Evolutionary conservation across 768 basidiomycete species (phyloP).

Genomic region (Serendipita vermifera): DNA sequence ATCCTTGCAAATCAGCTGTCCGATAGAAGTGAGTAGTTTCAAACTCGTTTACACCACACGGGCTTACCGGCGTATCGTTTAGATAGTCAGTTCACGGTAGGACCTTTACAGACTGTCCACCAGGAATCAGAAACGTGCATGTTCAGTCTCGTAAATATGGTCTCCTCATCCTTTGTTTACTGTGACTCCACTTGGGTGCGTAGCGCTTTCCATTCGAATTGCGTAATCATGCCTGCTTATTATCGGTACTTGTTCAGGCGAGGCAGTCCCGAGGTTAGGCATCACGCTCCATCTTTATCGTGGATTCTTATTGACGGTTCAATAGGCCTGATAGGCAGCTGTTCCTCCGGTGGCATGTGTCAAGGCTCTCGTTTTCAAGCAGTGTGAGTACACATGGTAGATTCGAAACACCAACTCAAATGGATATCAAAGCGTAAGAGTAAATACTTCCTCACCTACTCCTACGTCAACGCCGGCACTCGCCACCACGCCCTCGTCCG

Average conservation of each 20-base stretch:
- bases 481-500: no score
- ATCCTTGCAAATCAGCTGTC: not conserved
- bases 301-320: not conserved
- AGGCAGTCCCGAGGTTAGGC: not conserved
- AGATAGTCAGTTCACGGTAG: not conserved
- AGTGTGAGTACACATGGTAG: no score
- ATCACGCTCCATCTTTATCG: not conserved
- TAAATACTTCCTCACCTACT: no score
- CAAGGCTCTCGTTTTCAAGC: not conserved
- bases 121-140: not conserved
- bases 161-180: not conserved
- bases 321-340: not conserved
- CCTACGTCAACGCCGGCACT: no score
- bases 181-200: not conserved
- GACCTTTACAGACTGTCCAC: not conserved
- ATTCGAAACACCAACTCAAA: no score
- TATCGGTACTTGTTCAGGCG: not conserved
- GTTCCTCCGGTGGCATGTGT: not conserved
- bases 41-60: not conserved
- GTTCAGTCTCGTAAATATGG: not conserved
- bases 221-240: not conserved
- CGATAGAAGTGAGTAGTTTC: not conserved
- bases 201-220: not conserved
- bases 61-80: not conserved
- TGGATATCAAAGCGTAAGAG: no score